Evolutionary conservation across 2,329 filamentous ascomycete genomes (phyloP).

Genomic region (Knufia petricola): DNA sequence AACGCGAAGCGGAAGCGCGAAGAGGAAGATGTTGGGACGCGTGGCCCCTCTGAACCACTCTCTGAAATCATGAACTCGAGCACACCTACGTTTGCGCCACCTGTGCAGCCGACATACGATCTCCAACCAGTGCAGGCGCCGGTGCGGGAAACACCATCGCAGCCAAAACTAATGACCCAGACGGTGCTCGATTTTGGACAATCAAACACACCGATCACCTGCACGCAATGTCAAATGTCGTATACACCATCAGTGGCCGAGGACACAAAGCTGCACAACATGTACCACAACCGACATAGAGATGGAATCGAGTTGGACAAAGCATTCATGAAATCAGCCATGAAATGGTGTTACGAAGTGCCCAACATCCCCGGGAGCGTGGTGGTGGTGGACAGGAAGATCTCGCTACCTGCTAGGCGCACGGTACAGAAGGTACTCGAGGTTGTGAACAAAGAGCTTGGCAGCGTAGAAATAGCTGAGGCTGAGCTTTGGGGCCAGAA

Average conservation of each 20-base stretch:
- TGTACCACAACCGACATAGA: slow-evolving; percentile 53
- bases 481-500: slow-evolving; percentile 48
- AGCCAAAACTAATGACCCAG: slow-evolving; percentile 38
- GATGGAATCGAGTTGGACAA: slow-evolving; percentile 54
- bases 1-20: slow-evolving; percentile 33
- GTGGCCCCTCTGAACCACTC: slow-evolving; percentile 21
- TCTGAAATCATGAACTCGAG: slow-evolving; percentile 21
- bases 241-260: slow-evolving; percentile 54
- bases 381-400: slow-evolving; percentile 48
- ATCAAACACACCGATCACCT: slow-evolving; percentile 42
- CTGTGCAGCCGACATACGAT: background rate
- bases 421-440: slow-evolving; percentile 49
- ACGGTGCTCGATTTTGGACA: slow-evolving; percentile 52
- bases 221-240: slow-evolving; percentile 55
- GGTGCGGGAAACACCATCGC: slow-evolving; percentile 3
- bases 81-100: slow-evolving; percentile 12
- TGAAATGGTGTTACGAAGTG: slow-evolving; percentile 43
- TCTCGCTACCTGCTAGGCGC: slow-evolving; percentile 41
- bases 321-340: slow-evolving; percentile 44
- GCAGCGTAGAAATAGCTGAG: slow-evolving; percentile 50
- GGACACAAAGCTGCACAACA: slow-evolving; percentile 53
- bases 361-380: slow-evolving; percentile 44
- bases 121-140: slow-evolving; percentile 10
- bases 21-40: slow-evolving; percentile 23
- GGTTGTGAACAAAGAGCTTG: slow-evolving; percentile 54